Percentiles rank a stretch among this genome's conserved stretches.
Conservation (phyloP, 345 rosid species). For the Murraya koenigii region DNA sequence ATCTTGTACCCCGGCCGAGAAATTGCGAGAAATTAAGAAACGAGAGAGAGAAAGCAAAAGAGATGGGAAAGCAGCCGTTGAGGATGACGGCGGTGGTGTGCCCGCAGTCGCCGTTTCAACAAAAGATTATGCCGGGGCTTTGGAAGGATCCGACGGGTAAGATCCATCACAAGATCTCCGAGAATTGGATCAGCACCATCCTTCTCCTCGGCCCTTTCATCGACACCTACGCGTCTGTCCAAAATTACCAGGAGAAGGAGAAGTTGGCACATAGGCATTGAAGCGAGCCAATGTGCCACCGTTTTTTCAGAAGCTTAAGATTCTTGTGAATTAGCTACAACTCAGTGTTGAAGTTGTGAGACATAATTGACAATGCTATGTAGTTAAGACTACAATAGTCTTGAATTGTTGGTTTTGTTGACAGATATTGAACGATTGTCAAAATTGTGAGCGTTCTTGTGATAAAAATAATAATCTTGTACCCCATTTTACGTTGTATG, state of each 20-base stretch:
- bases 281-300: slow-evolving; percentile 3
- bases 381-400: neutral
- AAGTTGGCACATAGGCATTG: slow-evolving; percentile 56
- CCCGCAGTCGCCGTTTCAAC: slow-evolving; percentile 80
- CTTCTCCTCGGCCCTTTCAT: slow-evolving; percentile 66
- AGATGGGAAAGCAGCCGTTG: slow-evolving; percentile 79
- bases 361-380: neutral
- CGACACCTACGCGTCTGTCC: slow-evolving; percentile 64
- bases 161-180: slow-evolving; percentile 81
- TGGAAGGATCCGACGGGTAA: slow-evolving; percentile 70
- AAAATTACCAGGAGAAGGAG: slow-evolving; percentile 53
- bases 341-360: neutral
- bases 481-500: too few relatives aligned
- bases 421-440: neutral
- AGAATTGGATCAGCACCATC: slow-evolving; percentile 78
- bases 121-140: slow-evolving; percentile 69
- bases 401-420: neutral
- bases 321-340: neutral
- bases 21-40: neutral
- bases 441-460: neutral
- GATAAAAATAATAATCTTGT: too few relatives aligned
- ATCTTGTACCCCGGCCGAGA: too few relatives aligned
- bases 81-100: slow-evolving; percentile 80
- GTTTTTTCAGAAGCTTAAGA: neutral
- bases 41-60: neutral